A percentile compares a stretch with the other conserved stretches of the same genome.
These are phyloP conservation scores for Bipolaris bicolor DNA, from an alignment of 2,329 filamentous ascomycete genomes.

Conservation along the genomic window DNA sequence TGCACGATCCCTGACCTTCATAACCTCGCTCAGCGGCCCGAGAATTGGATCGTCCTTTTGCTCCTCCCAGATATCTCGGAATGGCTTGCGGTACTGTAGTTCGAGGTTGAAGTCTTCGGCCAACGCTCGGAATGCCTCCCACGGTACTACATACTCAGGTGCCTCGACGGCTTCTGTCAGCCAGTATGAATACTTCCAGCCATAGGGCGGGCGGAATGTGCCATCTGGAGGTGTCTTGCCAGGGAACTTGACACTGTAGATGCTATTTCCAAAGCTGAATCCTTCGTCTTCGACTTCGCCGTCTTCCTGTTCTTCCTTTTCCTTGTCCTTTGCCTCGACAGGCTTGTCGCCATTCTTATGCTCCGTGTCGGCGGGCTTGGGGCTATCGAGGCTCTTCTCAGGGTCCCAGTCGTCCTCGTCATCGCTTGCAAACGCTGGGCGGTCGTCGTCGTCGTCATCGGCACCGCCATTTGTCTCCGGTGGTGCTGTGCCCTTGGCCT, in stretches of 20 bases:
- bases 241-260: slow-evolving; percentile 90
- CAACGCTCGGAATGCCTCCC: slow-evolving; percentile 94
- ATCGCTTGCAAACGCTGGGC: slow-evolving; percentile 46
- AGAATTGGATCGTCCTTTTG: slow-evolving; percentile 85
- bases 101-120: slow-evolving; percentile 98
- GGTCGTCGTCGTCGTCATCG: slow-evolving; percentile 42
- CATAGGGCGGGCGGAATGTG: slow-evolving; percentile 90
- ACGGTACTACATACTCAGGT: slow-evolving; percentile 96
- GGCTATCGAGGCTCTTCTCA: slow-evolving; percentile 51
- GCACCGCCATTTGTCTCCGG: slow-evolving; percentile 42
- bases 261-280: slow-evolving; percentile 89
- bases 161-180: slow-evolving; percentile 95
- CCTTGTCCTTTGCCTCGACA: slow-evolving; percentile 29
- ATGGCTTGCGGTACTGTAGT: slow-evolving; percentile 89
- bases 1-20: slow-evolving; percentile 82
- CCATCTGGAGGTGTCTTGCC: slow-evolving; percentile 83
- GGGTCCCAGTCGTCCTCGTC: slow-evolving; percentile 54
- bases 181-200: slow-evolving; percentile 98
- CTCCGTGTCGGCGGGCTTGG: slow-evolving; percentile 47
- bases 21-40: slow-evolving; percentile 88
- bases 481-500: slow-evolving; percentile 50
- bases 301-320: slow-evolving; percentile 53
- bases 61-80: slow-evolving; percentile 87
- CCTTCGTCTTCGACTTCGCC: slow-evolving; percentile 55
- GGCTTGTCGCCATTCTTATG: slow-evolving; percentile 34